These are phyloP conservation scores for Xylaria polymorpha DNA, from an alignment of 2,329 filamentous ascomycete genomes.

Conservation along the genomic window DNA sequence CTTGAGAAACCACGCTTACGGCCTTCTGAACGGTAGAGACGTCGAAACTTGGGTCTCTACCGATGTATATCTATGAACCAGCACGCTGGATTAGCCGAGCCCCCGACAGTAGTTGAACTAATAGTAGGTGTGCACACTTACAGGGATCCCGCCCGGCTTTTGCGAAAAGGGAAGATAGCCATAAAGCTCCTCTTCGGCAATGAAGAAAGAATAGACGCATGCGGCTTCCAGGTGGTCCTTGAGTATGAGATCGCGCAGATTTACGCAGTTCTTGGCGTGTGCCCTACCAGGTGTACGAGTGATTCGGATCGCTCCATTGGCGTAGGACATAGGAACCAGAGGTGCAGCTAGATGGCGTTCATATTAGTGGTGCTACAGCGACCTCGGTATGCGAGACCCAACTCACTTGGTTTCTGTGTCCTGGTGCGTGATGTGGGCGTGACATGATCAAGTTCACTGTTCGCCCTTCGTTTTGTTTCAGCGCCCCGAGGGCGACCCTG, in stretches of 20 bases:
- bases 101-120: neutral
- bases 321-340: conserved; percentile 36
- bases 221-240: conserved; percentile 42
- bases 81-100: neutral
- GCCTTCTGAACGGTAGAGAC: conserved; percentile 26
- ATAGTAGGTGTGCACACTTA: conserved; percentile 19
- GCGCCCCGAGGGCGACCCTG: neutral
- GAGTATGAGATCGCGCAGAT: conserved; percentile 42
- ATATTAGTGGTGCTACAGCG: neutral
- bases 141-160: conserved; percentile 36
- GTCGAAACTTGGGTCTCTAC: conserved; percentile 42
- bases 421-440: neutral
- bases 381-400: neutral
- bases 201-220: conserved; percentile 44
- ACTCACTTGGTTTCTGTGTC: conserved; percentile 11
- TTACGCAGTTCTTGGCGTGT: conserved; percentile 43
- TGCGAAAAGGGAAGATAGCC: conserved; percentile 30
- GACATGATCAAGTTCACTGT: conserved; percentile 5
- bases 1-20: neutral
- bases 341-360: neutral
- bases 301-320: conserved; percentile 44
- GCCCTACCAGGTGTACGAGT: conserved; percentile 44
- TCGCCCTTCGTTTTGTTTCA: conserved; percentile 26
- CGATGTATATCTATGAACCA: conserved; percentile 40
- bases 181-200: conserved; percentile 42